phyloP scores from a whole-genome alignment of 441 rosid species.

The Pelargonium australe region DNA sequence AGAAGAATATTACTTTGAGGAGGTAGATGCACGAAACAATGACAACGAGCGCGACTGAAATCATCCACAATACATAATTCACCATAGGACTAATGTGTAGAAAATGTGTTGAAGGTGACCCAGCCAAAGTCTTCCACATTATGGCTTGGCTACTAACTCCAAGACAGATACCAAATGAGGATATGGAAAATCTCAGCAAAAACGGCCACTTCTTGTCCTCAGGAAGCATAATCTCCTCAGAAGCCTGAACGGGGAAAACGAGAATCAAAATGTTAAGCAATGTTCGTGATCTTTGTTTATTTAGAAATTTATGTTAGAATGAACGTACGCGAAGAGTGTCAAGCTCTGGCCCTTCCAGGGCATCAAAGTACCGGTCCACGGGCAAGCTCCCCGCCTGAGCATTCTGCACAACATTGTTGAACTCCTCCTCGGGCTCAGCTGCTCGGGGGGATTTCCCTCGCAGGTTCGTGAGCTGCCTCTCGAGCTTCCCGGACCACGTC shows the following conservation, averaged over 20 bases:
- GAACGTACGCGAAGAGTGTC: conserved; percentile 65
- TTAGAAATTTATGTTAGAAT: background rate
- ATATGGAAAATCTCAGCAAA: conserved; percentile 63
- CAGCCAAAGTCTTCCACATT: conserved; percentile 72
- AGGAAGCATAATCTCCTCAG: conserved; percentile 67
- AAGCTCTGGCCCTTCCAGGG: conserved; percentile 78
- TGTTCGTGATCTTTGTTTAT: no score
- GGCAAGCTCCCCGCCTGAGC: conserved; percentile 45
- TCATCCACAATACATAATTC: conserved; percentile 62
- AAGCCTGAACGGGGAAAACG: conserved; percentile 32
- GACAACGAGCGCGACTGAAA: conserved; percentile 43
- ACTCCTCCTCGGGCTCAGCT: conserved; percentile 14
- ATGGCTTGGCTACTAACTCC: conserved; percentile 88
- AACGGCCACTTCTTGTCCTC: conserved; percentile 78
- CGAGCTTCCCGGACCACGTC: conserved; percentile 81
- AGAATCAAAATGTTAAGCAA: background rate
- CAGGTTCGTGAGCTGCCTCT: conserved; percentile 53
- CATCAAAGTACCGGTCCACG: conserved; percentile 67
- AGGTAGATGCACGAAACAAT: conserved; percentile 44
- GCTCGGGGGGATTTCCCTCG: conserved; percentile 44
- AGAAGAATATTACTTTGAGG: conserved; percentile 49
- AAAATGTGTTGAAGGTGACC: conserved; percentile 50
- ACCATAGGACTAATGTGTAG: conserved; percentile 43
- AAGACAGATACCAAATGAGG: conserved; percentile 82
- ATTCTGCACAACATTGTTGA: conserved; percentile 11